Evolutionary conservation across 495 filamentous ascomycete species (phyloP).

Genomic region (Penicillium riverlandense): DNA sequence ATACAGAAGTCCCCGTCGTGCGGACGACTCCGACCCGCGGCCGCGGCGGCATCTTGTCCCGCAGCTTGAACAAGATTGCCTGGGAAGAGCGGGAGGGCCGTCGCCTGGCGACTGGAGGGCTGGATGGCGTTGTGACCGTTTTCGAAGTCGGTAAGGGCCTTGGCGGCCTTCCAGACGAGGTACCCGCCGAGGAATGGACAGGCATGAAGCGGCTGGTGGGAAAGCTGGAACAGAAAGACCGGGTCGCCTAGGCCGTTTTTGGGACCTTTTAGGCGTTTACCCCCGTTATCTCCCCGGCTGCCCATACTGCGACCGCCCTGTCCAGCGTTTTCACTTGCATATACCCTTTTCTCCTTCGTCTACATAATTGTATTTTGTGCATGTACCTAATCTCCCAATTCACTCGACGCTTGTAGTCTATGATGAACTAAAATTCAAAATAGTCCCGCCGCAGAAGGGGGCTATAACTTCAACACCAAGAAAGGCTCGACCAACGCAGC

Average conservation of each 20-base stretch:
- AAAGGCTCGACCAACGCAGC: too few relatives aligned
- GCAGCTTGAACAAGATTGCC: slow-evolving; percentile 83
- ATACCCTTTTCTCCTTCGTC: too few relatives aligned
- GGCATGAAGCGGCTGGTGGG: slow-evolving; percentile 79
- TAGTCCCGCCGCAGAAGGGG: too few relatives aligned
- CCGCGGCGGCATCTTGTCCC: slow-evolving; percentile 49
- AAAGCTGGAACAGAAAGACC: slow-evolving; percentile 50
- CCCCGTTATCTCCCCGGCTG: too few relatives aligned
- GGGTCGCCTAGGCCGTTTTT: slow-evolving; percentile 16
- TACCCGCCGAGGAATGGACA: slow-evolving; percentile 83
- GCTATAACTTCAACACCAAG: too few relatives aligned
- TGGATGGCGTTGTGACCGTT: slow-evolving; percentile 82
- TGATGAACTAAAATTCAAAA: too few relatives aligned
- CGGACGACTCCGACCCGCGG: slow-evolving; percentile 61
- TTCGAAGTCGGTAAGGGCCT: slow-evolving; percentile 89
- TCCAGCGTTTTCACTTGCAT: too few relatives aligned
- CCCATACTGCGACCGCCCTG: too few relatives aligned
- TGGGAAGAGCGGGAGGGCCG: slow-evolving; percentile 90
- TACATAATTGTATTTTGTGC: too few relatives aligned
- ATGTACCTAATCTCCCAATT: too few relatives aligned
- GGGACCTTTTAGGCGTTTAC: too few relatives aligned
- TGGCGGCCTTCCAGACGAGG: slow-evolving; percentile 63
- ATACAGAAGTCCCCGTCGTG: slow-evolving; percentile 83
- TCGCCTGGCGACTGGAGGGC: slow-evolving; percentile 76
- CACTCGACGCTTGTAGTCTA: too few relatives aligned